Percentiles rank a stretch among this genome's conserved stretches.
Conservation (phyloP, 2,329 filamentous ascomycete genomes). For the Calonectria pauciramosa region DNA sequence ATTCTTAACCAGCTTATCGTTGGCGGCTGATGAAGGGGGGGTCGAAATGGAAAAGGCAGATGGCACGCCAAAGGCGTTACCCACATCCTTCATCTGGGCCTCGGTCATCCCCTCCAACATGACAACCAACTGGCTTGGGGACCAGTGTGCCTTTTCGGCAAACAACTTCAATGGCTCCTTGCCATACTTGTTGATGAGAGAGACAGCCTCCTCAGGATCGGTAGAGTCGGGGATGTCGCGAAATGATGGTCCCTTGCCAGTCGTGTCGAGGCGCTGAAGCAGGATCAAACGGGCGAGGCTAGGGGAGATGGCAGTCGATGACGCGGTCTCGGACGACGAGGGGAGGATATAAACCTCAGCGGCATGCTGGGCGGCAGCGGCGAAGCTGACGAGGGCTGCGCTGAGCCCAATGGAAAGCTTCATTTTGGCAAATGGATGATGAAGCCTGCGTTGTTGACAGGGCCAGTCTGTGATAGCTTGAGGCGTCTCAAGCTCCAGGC, state of each 20-base stretch:
- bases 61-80: slow-evolving; percentile 51
- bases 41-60: slow-evolving; percentile 65
- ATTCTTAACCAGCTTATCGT: slow-evolving; percentile 57
- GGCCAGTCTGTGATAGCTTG: slow-evolving; percentile 45
- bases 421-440: slow-evolving; percentile 54
- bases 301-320: slow-evolving; percentile 61
- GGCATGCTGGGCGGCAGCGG: slow-evolving; percentile 54
- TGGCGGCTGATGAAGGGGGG: slow-evolving; percentile 58
- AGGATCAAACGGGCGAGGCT: slow-evolving; percentile 71
- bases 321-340: slow-evolving; percentile 45
- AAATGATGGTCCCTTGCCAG: slow-evolving; percentile 62
- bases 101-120: slow-evolving; percentile 69
- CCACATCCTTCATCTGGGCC: slow-evolving; percentile 60
- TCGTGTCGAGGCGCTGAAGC: slow-evolving; percentile 67
- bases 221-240: slow-evolving; percentile 59
- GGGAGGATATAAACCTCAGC: slow-evolving; percentile 70
- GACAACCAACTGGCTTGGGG: slow-evolving; percentile 69
- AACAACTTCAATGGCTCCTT: slow-evolving; percentile 67
- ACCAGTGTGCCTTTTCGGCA: slow-evolving; percentile 46
- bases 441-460: slow-evolving; percentile 47
- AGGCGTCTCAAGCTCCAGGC: slow-evolving; percentile 50
- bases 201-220: slow-evolving; percentile 63
- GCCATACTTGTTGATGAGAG: slow-evolving; percentile 72
- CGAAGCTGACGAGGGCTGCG: slow-evolving; percentile 54
- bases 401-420: slow-evolving; percentile 58